Evolutionary conservation across 352 stramenopile genomes (phyloP), one percentile per base, ranked within the genome.

Genomic region (Phytophthora ohioensis): DNA sequence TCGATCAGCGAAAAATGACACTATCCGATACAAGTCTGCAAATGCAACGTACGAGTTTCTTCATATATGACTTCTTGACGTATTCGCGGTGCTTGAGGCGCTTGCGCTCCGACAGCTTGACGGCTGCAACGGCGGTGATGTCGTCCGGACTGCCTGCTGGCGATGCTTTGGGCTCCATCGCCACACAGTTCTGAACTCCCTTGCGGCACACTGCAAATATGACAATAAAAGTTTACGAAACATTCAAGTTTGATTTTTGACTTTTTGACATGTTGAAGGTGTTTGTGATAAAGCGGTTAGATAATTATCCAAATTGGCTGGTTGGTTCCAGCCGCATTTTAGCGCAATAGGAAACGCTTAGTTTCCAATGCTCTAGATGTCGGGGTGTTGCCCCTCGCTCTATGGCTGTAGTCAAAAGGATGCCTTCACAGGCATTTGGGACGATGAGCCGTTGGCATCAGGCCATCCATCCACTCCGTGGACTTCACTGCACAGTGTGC

Each of bases 21-120:
- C 36, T 46, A 46, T 4, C 5, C 12, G 5, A 49, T 32, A 5
- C 43, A 12, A 13, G 13, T 39, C 5, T 13, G 27, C 21, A 56
- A 49, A 31, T 4, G 34, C 11, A 12, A 82, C 75, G 64, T 83
- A 91, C 84, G 52, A 88, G 75, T 49, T 92, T 91, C 76, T 90
- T 90, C 43, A 82, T 85, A 73, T 92, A 91, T 45, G 82, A 91
- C 58, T 81, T 82, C 51, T 86, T 87, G 47, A 91, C 84, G 66
- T 91, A 90, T 57, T 88, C 80, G 56, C 82, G 81, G 45, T 92
- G 84, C 57, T 79, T 82, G 38, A 90, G 77, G 9, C 82, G 81
- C 78, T 90, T 92, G 30, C 57, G 66, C 57, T 86, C 79, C 15
- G 74, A 75, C 32, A 61, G 42, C 42, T 68, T 79, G n/a, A 58